These are phyloP conservation scores for Microcos paniculata DNA, from an alignment of 345 rosid species.

Conservation along the genomic window DNA sequence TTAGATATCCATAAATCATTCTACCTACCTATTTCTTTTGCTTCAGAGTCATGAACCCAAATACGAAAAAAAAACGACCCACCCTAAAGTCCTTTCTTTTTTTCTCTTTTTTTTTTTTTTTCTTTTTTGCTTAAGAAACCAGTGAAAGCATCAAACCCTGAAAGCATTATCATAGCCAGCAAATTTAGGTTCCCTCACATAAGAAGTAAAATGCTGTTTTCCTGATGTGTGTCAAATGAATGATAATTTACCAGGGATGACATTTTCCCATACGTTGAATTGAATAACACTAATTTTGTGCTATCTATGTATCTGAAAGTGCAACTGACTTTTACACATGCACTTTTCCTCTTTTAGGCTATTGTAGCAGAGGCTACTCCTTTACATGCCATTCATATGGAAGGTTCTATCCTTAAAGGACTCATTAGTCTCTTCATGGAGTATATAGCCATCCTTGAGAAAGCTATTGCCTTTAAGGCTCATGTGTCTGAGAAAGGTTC, in stretches of 20 bases:
- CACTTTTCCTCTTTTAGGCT: conserved; percentile 33
- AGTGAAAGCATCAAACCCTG: neutral
- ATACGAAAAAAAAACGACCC: neutral
- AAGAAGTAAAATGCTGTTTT: neutral
- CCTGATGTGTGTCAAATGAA: neutral
- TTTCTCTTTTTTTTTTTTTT: too few relatives aligned
- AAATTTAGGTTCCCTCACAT: neutral
- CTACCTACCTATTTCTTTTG: neutral
- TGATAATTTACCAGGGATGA: neutral
- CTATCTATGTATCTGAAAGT: neutral
- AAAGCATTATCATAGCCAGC: neutral
- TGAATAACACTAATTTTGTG: neutral
- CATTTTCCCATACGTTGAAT: neutral
- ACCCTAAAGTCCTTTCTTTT: too few relatives aligned
- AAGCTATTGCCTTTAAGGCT: conserved; percentile 28
- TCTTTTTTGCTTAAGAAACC: neutral
- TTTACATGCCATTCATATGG: conserved; percentile 47
- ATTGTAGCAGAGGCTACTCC: conserved; percentile 38
- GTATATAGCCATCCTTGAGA: conserved; percentile 43
- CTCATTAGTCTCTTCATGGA: conserved; percentile 42
- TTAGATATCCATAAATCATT: neutral
- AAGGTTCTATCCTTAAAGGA: conserved; percentile 41
- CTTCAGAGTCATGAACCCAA: neutral
- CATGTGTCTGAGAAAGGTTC: conserved; percentile 22
- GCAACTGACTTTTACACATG: conserved; percentile 3